Evolutionary conservation across 2,329 filamentous ascomycete species (phyloP), one percentile per base, ranked within the genome.

Genomic region (Neofusicoccum sp.): DNA sequence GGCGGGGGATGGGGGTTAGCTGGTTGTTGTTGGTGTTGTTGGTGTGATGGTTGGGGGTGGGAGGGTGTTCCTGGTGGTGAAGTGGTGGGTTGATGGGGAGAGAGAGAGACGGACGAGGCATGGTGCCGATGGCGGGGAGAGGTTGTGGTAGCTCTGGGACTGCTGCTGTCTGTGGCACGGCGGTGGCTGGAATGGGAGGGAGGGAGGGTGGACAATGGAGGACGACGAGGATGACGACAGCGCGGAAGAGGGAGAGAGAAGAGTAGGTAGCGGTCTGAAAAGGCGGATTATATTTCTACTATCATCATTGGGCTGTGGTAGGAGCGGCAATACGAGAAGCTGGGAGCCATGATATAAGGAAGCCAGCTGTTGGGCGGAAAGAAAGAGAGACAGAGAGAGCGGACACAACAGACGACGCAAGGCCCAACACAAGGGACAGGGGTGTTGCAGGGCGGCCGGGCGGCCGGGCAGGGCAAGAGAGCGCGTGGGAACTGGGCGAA

Each of bases 211-310:
- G 20, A 20, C 20, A 20, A 20, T 30, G 44, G 12, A 5, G 24
- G 44, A 12, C 16, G 28, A 48, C 12, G 28, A 48, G 9, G 36
- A 1, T n/a, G 28, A 14, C n/a, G 51, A n/a, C 28, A 43, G 16
- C 5, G 26, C n/a, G 28, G 38, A 34, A 7, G 16, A 12, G 31
- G 31, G 6, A 36, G 31, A 40, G 14, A n/a, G n/a, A 16, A n/a
- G 6, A 40, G 38, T 6, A 40, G 38, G 38, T 12, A 40, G 7
- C 16, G 12, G 38, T 8, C 20, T 20, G 3, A n/a, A 16, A 40
- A 40, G 38, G 6, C 20, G 43, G 51, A 43, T 56, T 56, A 56
- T 56, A 43, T 56, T 56, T 30, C 51, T 43, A 43, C 36, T 24
- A 43, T 56, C 51, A 56, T 56, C 38, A 44, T 56, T 33, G 51